These are phyloP conservation scores for Apiospora malaysiana DNA, from an alignment of 2,329 filamentous ascomycete genomes.

Conservation along the genomic window DNA sequence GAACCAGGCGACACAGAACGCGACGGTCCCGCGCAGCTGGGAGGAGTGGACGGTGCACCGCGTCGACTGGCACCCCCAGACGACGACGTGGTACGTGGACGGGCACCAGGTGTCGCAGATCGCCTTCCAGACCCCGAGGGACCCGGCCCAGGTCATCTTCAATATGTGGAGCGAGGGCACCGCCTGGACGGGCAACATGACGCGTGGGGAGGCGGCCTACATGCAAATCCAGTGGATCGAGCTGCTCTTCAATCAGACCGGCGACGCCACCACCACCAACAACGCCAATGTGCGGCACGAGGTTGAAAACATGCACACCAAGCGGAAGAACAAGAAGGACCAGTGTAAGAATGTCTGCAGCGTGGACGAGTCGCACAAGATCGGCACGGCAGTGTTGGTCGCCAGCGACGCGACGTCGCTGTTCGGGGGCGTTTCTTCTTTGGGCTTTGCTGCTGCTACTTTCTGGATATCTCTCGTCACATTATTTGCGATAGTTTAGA, in stretches of 20 bases:
- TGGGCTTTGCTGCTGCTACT: neutral
- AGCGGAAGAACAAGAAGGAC: slow-evolving; percentile 2
- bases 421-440: neutral
- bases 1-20: slow-evolving; percentile 51
- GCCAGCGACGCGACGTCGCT: neutral
- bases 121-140: slow-evolving; percentile 59
- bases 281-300: slow-evolving; percentile 22
- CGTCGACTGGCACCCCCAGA: slow-evolving; percentile 63
- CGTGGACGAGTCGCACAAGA: slow-evolving; percentile 39
- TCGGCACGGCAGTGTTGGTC: slow-evolving; percentile 43
- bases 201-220: slow-evolving; percentile 51
- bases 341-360: slow-evolving; percentile 41
- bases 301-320: neutral
- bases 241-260: slow-evolving; percentile 58
- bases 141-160: slow-evolving; percentile 57
- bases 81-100: slow-evolving; percentile 63
- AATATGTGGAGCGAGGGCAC: slow-evolving; percentile 69
- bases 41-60: slow-evolving; percentile 63
- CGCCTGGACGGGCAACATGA: slow-evolving; percentile 65
- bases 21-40: slow-evolving; percentile 53
- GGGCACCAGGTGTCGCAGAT: slow-evolving; percentile 56
- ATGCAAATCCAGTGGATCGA: slow-evolving; percentile 70
- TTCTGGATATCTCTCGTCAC: neutral
- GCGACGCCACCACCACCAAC: slow-evolving; percentile 21
- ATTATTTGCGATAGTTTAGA: neutral